Evolutionary conservation across 352 stramenopile species (phyloP), one percentile per base, ranked within the genome.

Genomic region (Globisporangium iwayamae): DNA sequence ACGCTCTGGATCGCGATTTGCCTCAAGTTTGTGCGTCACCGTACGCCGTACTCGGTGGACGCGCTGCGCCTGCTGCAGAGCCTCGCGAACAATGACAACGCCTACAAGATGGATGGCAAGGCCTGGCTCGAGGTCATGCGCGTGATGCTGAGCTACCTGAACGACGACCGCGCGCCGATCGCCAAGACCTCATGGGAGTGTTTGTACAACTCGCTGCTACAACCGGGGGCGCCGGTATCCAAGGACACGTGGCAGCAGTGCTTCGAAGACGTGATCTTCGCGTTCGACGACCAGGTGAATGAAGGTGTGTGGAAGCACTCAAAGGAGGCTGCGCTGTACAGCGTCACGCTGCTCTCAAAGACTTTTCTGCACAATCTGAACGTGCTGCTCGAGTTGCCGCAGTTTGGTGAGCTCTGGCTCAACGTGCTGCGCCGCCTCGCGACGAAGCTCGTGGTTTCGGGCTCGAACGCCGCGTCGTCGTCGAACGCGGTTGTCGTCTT

Each of bases 251-350:
- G 87, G 87, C 79, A 89, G 59, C 68, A 87, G 50, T 96, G 87
- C 65, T 96, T 96, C 60, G 73, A 91, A 54, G 80, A 91, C n/a
- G 81, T 94, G 20, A 91, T 96, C 60, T 96, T 94, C 61, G 81
- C 87, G 41, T 92, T 96, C 63, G 87, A 96, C 56, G 81, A 96
- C 63, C 84, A 93, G 55, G 81, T 91, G 18, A 83, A 76, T 45
- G 79, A 87, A 47, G 75, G 80, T 14, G 67, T 75, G 45, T 81
- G 78, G 68, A 67, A 70, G 5, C 75, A 81, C 67, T 69, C 79
- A 34, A 83, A 83, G 10, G 85, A 96, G 48, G 84, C 82, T 7
- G 73, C 78, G 50, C 68, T 96, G 2, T 89, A 93, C 74, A 94
- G 85, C 34, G 81, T 93, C 34, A 96, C 87, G 38, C 61, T 96